Evolutionary conservation across 805 yeast species (phyloP), one percentile per base, ranked within the genome.

Genomic region (Candida berthetii): DNA sequence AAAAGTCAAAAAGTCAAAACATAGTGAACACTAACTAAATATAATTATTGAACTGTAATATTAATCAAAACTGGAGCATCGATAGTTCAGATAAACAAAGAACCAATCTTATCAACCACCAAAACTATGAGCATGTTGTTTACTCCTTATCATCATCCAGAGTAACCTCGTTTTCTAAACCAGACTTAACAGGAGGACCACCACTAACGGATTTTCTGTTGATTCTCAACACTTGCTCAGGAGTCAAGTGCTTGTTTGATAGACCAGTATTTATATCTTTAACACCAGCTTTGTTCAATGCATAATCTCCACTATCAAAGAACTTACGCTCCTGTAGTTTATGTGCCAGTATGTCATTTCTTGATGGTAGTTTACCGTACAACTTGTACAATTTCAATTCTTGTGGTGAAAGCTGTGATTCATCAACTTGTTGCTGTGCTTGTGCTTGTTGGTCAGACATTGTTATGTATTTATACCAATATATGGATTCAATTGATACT

Each of bases 221-320:
- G 46, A 79, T 76, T 53, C 79, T 73, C 44, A 76, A 74, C 38
- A 79, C 80, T 55, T 73, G 70, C 49, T 77, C 82, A 28, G 55
- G 51, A 17, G 50, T 48, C 24, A 50, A 32, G 18, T 50, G 56
- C 34, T 45, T 47, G 37, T 52, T 46, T 20, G 53, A 48, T 20
- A 54, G 36, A 14, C 40, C 40, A 17, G 49, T 45, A 34, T 48
- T 44, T 25, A 46, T 53, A 24, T 50, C 49, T 27, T 46, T 62
- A 11, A 69, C 68, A 7, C 87, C 87, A 2, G 80, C 85, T 59
- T 71, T 81, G 51, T 80, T 85, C 74, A 89, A 75, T 10, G 96
- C 96, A 61, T 89, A 89, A 63, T 89, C 97, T 9, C 96, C 96
- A 47, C 95, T 84, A 57, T 89, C 97, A 55, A 89, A 90, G 62